Evolutionary conservation across 148 eudicot species (phyloP).

Genomic region (Chenopodium quinoa): DNA sequence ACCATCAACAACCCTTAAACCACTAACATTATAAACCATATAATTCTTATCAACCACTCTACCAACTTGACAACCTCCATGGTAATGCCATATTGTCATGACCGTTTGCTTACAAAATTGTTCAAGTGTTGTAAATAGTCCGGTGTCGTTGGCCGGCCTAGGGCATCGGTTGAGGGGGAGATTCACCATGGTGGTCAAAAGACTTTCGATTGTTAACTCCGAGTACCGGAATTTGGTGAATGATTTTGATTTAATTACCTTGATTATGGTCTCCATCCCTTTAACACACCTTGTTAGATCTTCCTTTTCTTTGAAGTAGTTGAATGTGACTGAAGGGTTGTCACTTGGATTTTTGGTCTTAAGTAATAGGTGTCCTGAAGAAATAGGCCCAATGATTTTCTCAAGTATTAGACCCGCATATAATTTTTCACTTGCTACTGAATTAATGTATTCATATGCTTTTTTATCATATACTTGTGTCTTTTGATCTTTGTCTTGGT

Average conservation of each 20-base stretch:
- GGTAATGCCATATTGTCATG: conserved; percentile 72
- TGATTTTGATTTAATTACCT: conserved; percentile 44
- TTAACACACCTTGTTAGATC: conserved; percentile 51
- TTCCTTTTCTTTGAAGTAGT: conserved; percentile 58
- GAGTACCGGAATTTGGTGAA: conserved; percentile 40
- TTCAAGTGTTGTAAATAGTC: conserved; percentile 22
- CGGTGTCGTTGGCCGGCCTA: conserved; percentile 7
- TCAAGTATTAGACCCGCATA: conserved; percentile 49
- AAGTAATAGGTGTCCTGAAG: conserved; percentile 46
- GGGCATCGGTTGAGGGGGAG: conserved; percentile 38
- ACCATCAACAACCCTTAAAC: conserved; percentile 49
- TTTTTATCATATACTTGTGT: conserved; percentile 1
- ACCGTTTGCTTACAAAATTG: conserved; percentile 55
- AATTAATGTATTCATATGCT: conserved; percentile 12
- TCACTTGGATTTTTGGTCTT: conserved; percentile 44
- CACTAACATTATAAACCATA: conserved; percentile 43
- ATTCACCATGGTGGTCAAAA: conserved; percentile 35
- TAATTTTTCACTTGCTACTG: conserved; percentile 11
- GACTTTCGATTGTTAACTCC: conserved; percentile 11
- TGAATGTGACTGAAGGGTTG: conserved; percentile 65
- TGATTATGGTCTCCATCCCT: conserved; percentile 51
- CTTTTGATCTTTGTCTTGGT: conserved; percentile 3
- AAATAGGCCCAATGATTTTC: conserved; percentile 52
- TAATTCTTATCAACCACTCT: conserved; percentile 48
- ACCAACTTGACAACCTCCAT: conserved; percentile 61